Conservation (phyloP, 352 stramenopile species). For the Bremia lactucae region DNA sequence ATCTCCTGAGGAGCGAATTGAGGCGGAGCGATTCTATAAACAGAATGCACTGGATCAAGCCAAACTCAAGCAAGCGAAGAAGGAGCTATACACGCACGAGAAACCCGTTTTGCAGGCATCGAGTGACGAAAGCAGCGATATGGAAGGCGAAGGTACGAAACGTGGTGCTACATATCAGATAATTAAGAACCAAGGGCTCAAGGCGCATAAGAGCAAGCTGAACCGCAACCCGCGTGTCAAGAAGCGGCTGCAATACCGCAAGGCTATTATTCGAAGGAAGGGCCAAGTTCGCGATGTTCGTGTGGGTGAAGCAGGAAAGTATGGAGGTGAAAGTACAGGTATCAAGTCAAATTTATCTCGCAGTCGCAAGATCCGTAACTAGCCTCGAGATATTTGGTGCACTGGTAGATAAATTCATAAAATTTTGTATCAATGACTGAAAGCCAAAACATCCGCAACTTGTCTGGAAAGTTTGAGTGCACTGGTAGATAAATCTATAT, state of each 20-base stretch:
- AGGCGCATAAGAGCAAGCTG: conserved; percentile 96
- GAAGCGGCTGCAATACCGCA: conserved; percentile 96
- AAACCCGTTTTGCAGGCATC: conserved; percentile 29
- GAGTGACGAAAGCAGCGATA: conserved; percentile 56
- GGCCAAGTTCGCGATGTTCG: conserved; percentile 92
- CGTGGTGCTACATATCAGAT: conserved; percentile 91
- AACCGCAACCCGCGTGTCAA: conserved; percentile 98
- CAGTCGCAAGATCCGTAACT: conserved; percentile 87
- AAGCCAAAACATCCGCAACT: too few species aligned
- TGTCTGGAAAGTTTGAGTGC: too few species aligned
- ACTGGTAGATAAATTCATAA: conserved; percentile 25
- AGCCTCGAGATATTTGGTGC: conserved; percentile 15
- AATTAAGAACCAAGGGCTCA: conserved; percentile 97
- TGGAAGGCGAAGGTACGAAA: conserved; percentile 80
- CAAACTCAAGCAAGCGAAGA: conserved; percentile 51
- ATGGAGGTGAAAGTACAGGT: conserved; percentile 83
- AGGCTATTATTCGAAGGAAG: conserved; percentile 95
- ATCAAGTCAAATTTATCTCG: conserved; percentile 85
- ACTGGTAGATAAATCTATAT: not conserved
- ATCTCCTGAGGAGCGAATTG: conserved; percentile 33
- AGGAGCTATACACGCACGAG: conserved; percentile 71
- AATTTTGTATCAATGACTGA: too few species aligned
- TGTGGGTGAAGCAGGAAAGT: conserved; percentile 75
- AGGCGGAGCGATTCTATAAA: conserved; percentile 74
- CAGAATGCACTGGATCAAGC: conserved; percentile 38